Base-by-base conservation (phyloP, 23 red algal species). In the Pyropia haitanensis region DNA sequence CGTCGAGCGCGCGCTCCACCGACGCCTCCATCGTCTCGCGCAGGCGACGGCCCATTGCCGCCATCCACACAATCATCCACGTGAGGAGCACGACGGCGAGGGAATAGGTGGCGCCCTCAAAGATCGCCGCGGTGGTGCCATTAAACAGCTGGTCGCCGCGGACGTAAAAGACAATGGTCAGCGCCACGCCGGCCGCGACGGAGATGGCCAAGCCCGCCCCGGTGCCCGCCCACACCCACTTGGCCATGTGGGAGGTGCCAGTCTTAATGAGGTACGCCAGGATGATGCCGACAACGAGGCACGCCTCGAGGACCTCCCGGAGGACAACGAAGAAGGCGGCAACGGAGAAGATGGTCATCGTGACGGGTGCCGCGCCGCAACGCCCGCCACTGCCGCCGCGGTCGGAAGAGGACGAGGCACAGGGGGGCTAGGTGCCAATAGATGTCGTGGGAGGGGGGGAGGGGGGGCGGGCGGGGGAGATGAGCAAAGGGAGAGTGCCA, bases 31-130 rank as follows among this genome's bases (percentile, higher is more conserved):
- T 24, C 5, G 46, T 26, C 16, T 4, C 44, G 5, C 67, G 67
- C 49, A 71, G 25, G 5, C 46, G 32, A 9, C 23, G 21, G 5
- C 44, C 67, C 67, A 53, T 57, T 14, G n/a, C 46, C 44, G 46
- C 26, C 67, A 71, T 71, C 67, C 67, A 71, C 5, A 71, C 25
- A 18, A 71, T 71, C 67, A 71, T 71, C 67, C 67, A 71, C 5
- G 67, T 71, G 48, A 71, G 28, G 5, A 71, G 49, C 14, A 51
- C 32, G 18, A 55, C 67, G 13, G 67, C 67, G 23, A 71, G 3
- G 18, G 46, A 53, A 10, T 53, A 53, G 24, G 46, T 53, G 10
- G 46, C 25, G 48, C 31, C 67, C 24, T 71, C 67, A 52, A 71
- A 71, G 8, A 71, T 48, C 39, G 25, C 21, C 67, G 25, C 49